Evolutionary conservation across 2,329 filamentous ascomycete genomes (phyloP).

Genomic region (Trichoderma sp.): DNA sequence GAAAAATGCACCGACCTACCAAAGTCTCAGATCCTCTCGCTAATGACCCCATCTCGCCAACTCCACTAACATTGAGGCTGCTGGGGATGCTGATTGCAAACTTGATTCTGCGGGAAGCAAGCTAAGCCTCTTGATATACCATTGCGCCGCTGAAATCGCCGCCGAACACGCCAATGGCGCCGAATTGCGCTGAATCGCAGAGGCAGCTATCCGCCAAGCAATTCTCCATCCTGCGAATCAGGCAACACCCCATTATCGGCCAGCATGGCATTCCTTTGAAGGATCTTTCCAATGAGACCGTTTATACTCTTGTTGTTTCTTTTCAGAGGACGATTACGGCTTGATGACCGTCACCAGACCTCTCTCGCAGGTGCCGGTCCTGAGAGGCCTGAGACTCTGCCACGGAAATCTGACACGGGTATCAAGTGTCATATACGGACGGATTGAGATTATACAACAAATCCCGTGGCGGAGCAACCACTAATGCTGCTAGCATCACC

Average conservation of each 20-base stretch:
- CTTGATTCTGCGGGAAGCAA: constrained; percentile 70
- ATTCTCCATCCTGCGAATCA: constrained; percentile 77
- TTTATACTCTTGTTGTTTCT: constrained; percentile 75
- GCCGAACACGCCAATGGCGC: background rate
- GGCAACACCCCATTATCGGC: constrained; percentile 94
- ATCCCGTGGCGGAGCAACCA: constrained; percentile 69
- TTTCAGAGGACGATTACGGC: constrained; percentile 72
- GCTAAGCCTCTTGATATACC: constrained; percentile 70
- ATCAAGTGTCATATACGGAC: constrained; percentile 81
- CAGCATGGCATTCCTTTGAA: constrained; percentile 77
- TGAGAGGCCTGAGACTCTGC: constrained; percentile 85
- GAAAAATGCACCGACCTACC: background rate
- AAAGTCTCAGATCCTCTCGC: background rate
- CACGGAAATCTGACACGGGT: constrained; percentile 81
- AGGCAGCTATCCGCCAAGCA: constrained; percentile 76
- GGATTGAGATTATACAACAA: constrained; percentile 76
- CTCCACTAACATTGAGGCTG: background rate
- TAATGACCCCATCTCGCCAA: background rate
- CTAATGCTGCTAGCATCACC: constrained; percentile 81
- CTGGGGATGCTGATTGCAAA: constrained; percentile 69
- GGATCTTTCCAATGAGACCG: constrained; percentile 87
- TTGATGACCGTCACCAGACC: constrained; percentile 84
- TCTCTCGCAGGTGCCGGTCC: constrained; percentile 69
- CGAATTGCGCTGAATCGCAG: constrained; percentile 42
- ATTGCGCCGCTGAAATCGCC: constrained; percentile 68